Evolutionary conservation across 345 rosid species (phyloP), one percentile per base, ranked within the genome.

Genomic region (Eucalyptus globulus): DNA sequence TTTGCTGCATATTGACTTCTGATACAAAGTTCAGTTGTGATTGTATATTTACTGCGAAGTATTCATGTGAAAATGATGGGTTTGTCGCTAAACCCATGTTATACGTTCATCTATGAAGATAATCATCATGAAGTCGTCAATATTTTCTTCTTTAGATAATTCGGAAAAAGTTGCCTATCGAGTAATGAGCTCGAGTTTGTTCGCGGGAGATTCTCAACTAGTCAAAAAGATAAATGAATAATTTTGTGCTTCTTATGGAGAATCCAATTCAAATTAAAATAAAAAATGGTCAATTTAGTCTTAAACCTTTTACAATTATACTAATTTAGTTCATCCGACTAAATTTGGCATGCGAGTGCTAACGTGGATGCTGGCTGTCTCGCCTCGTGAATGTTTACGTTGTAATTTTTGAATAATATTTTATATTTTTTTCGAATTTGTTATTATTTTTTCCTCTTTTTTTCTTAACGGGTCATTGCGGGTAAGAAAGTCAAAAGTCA

Each of bases 251-350:
- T 56, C 13, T 56, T 24, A 53, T 53, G 56, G 24, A 19, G 56
- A 53, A 53, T 53, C 56, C 10, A 53, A 53, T 17, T 53, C 56
- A 53, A 53, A 53, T 51, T 7, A 49, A 49, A 49, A 47, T 11
- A 44, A 13, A 49, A 49, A 49, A 49, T 13, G 13, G 13, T 19
- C 24, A 19, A 53, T 53, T 19, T 24, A 8, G 0, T 53, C 1
- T 0, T 53, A 19, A 53, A 53, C 0, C 0, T 19, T 19, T 19
- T 53, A 0, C 0, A 53, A 53, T 53, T 53, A 3, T 53, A 19
- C 2, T 53, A 53, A 53, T 19, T 19, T 19, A 53, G 4, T 53
- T 16, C 4, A 3, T 53, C 4, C 2, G 2, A 8, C 56, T 3
- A 53, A 19, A 53, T 53, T 53, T 53, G 56, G 22, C 22, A 3